phyloP scores from a whole-genome alignment of 2,329 filamentous ascomycete species.

The Zymoseptoria passerinii region DNA sequence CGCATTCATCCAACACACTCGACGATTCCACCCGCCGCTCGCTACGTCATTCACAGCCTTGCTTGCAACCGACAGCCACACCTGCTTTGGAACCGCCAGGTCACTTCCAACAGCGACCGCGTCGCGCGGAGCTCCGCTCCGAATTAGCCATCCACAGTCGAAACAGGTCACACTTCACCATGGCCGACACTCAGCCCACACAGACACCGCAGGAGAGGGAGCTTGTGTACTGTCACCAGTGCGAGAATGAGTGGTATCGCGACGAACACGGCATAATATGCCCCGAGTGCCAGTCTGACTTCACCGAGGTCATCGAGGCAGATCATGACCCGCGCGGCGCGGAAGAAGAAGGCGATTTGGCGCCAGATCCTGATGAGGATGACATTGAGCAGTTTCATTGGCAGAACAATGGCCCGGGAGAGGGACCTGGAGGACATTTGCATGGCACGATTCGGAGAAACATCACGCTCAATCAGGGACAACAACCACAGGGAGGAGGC shows the following conservation, averaged over 20 bases:
- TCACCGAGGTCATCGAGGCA: constrained; percentile 63
- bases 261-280: constrained; percentile 63
- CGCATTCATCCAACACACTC: too few species aligned
- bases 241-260: constrained; percentile 71
- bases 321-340: constrained; percentile 59
- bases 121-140: not conserved
- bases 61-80: not conserved
- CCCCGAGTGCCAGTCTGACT: constrained; percentile 67
- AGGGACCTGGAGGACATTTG: constrained; percentile 22
- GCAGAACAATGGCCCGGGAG: constrained; percentile 24
- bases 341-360: constrained; percentile 25
- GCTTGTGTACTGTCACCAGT: constrained; percentile 79
- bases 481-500: constrained; percentile 12
- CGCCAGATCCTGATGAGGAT: constrained; percentile 42
- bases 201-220: constrained; percentile 42
- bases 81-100: not conserved
- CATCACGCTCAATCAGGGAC: constrained; percentile 13
- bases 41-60: not conserved
- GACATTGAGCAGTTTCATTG: constrained; percentile 31
- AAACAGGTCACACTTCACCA: constrained; percentile 1
- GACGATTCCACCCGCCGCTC: not conserved
- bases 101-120: not conserved
- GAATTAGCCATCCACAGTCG: not conserved
- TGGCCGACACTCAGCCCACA: constrained; percentile 1
- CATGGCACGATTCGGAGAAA: constrained; percentile 36